Percentiles rank a stretch among this genome's conserved stretches.
Conservation (phyloP, 257 asterid genomes). For the Nicotiana benthamiana region DNA sequence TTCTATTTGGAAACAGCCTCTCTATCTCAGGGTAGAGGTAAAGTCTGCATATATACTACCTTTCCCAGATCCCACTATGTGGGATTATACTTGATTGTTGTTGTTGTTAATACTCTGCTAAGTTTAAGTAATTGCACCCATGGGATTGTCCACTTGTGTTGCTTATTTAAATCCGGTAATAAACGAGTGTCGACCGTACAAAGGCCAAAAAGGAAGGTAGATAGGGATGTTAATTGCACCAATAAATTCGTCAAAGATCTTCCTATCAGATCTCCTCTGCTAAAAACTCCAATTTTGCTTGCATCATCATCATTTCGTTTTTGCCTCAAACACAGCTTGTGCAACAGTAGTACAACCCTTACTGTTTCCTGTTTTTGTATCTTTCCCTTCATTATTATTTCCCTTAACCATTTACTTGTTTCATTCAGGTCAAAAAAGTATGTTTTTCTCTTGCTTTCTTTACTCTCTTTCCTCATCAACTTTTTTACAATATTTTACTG, state of each 20-base stretch:
- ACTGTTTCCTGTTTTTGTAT: slow-evolving; percentile 4
- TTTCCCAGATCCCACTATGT: no score
- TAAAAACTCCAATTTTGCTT: slow-evolving; percentile 45
- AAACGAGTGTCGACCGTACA: slow-evolving; percentile 23
- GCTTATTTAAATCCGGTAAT: slow-evolving; percentile 4
- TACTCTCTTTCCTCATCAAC: slow-evolving; percentile 41
- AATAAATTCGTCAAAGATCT: slow-evolving; percentile 63
- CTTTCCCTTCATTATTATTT: slow-evolving; percentile 24
- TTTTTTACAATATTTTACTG: not conserved
- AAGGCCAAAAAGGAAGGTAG: slow-evolving; percentile 7
- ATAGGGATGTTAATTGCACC: slow-evolving; percentile 31
- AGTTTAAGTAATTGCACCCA: not conserved
- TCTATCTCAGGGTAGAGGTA: no score
- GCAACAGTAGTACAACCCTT: slow-evolving; percentile 33
- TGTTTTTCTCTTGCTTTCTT: slow-evolving; percentile 40
- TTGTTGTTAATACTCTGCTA: no score
- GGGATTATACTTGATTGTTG: no score
- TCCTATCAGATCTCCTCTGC: slow-evolving; percentile 34
- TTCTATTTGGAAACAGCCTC: no score
- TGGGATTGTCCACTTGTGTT: slow-evolving; percentile 4
- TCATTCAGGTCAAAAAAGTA: slow-evolving; percentile 54
- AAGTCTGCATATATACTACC: no score
- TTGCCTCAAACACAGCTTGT: slow-evolving; percentile 33
- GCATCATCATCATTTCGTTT: slow-evolving; percentile 43
- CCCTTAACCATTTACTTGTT: slow-evolving; percentile 54